phyloP scores from a whole-genome alignment of 192 early-diverging fungal species.

The Coemansia aciculifera region DNA sequence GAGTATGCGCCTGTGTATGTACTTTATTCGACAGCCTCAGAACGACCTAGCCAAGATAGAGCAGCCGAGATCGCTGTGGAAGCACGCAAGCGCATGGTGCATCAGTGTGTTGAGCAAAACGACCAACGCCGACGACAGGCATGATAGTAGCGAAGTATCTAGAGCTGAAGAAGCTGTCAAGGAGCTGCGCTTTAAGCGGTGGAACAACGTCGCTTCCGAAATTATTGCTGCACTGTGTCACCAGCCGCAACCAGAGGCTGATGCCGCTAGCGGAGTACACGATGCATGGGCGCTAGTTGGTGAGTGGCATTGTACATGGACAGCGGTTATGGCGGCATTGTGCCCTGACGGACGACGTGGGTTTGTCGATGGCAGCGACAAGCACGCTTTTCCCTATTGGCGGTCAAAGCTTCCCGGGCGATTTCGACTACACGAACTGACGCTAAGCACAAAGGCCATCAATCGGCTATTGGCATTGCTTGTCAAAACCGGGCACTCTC shows the following conservation, averaged over 20 bases:
- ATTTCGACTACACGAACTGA: slow-evolving; percentile 41
- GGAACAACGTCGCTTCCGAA: slow-evolving; percentile 48
- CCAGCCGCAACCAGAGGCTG: not conserved
- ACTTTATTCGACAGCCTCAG: slow-evolving; percentile 22
- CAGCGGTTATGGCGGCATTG: slow-evolving; percentile 24
- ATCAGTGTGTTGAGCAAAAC: not conserved
- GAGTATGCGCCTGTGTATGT: slow-evolving; percentile 35
- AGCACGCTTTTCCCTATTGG: slow-evolving; percentile 32
- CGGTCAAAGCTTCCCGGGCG: slow-evolving; percentile 31
- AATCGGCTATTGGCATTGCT: slow-evolving; percentile 15
- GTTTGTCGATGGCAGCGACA: slow-evolving; percentile 18
- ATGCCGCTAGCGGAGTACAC: not conserved
- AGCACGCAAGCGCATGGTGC: slow-evolving; percentile 23
- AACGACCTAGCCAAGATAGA: not conserved
- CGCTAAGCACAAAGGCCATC: slow-evolving; percentile 31
- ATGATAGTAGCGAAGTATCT: not conserved
- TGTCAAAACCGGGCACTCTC: slow-evolving; percentile 7
- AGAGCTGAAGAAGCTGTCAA: not conserved
- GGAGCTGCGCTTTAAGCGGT: slow-evolving; percentile 48
- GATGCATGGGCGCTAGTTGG: slow-evolving; percentile 19
- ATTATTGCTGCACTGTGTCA: slow-evolving; percentile 1
- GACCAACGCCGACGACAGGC: not conserved
- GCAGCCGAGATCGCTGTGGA: slow-evolving; percentile 25
- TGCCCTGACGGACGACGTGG: slow-evolving; percentile 32
- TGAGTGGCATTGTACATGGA: slow-evolving; percentile 41